Evolutionary conservation across 1,284 basidiomycete species (phyloP), one percentile per base, ranked within the genome.

Genomic region (Heliocybe sulcata): DNA sequence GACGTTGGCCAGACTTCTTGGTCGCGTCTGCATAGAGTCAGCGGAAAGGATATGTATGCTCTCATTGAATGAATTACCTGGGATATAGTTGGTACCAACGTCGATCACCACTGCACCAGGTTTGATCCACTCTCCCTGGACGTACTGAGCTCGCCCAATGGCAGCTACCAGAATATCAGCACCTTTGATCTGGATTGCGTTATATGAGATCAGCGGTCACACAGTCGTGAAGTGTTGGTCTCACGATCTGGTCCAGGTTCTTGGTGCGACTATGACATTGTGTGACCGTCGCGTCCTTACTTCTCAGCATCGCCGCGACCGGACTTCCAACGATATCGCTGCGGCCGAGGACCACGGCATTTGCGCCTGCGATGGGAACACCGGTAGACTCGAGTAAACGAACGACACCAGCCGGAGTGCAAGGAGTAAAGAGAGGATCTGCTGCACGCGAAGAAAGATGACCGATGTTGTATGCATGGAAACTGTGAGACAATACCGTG

Each of bases 401-500:
- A 65, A 98, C 89, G 55, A 96, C 88, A 31, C 93, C 97, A 23
- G 94, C 87, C 0, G 97, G 97, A 9, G 97, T 99, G 77, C 97
- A 99, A 22, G 97, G 96, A 9, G 86, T 78, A 72, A 98, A 98
- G 57, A 96, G 80, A 26, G 97, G 97, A 26, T 85, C 85, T 27
- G 91, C 87, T 49, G 94, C 91, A 63, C 94, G 88, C 57, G 94
- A 97, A 49, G 90, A 88, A 51, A 99, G 82, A 63, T 94, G 90
- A 26, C 97, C 97, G 63, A 99, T 98, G 74, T 99, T 99, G 72
- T 98, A 96, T 4, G 96, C 94, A 76, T 98, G 94, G 80, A 99
- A 99, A 53, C 92, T 92, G 58, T 54, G 45, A 51, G 23, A 52
- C 25, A 16, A 22, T 51, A 33, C 50, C 19, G 50, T 22, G 54